Evolutionary conservation across 129 eudicot species (phyloP), one percentile per base, ranked within the genome.

Genomic region (Tagetes patula): DNA sequence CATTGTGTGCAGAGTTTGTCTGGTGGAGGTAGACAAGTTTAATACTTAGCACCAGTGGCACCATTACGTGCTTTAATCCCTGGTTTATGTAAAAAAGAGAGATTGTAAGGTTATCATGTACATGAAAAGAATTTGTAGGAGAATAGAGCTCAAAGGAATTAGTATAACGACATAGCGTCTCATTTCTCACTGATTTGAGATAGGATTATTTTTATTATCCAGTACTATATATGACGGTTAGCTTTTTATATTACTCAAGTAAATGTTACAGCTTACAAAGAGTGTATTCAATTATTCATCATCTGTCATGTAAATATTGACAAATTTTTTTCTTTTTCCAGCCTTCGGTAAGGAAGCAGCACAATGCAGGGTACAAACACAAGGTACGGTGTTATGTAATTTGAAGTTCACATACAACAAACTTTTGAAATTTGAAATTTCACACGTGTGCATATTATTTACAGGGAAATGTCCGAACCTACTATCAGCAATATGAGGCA

Each of bases 291-390:
- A 20, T 20, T 20, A 34, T 60, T 33, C 66, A 60, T 60, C 3
- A 1, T 36, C 42, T 34, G 34, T 41, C 42, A 60, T 49, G 71
- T 48, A 53, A 20, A 20, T 20, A 38, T 11, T 63, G 68, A 54
- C 7, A 7, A 33, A 58, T 4, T 34, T 36, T 70, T 46, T 0
- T 8, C 32, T 42, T 56, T 33, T 11, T 81, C 75, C 89, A 89
- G 97, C 96, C 98, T 48, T 93, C 98, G 20, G 98, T 93, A n/a
- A 75, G 98, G 81, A 93, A 93, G 87, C 96, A 93, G 87, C 98
- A 93, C 72, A 93, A 93, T 65, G 90, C 98, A 9, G 98, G 98
- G 47, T 93, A 93, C 81, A 93, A 93, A 76, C 98, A 93, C 84
- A 90, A 93, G 98, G 98, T 90, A 84, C 9, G 10, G 2, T 41